Evolutionary conservation across 345 rosid species (phyloP).

Genomic region (Arabidopsis thaliana): DNA sequence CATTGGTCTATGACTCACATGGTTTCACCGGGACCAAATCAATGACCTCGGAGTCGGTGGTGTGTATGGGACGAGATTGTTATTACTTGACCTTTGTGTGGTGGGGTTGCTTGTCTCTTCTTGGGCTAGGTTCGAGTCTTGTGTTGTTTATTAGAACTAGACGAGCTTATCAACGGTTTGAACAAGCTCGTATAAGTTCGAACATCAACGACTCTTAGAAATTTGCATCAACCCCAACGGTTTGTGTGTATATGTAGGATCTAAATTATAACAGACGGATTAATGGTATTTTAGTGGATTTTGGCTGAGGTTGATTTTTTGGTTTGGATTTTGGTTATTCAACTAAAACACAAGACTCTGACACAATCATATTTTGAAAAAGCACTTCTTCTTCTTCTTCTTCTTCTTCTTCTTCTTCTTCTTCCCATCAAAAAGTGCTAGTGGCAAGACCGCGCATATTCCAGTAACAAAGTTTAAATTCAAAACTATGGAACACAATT

Average conservation of each 20-base stretch:
- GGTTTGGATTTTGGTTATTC: not conserved
- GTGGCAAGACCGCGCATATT: too few relatives aligned
- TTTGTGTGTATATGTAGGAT: constrained; percentile 27
- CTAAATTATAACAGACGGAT: constrained; percentile 9
- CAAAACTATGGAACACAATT: too few relatives aligned
- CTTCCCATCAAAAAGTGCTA: too few relatives aligned
- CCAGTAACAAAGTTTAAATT: too few relatives aligned
- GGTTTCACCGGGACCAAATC: constrained; percentile 36
- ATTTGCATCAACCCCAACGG: constrained; percentile 2
- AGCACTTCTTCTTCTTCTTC: too few relatives aligned
- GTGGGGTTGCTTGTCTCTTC: constrained; percentile 87
- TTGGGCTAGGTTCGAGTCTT: constrained; percentile 71
- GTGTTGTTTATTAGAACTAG: constrained; percentile 82
- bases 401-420: too few relatives aligned
- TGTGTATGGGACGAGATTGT: constrained; percentile 85
- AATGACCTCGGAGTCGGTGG: constrained; percentile 28
- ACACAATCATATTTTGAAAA: not conserved
- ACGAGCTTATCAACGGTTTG: constrained; percentile 79
- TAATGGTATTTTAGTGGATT: not conserved
- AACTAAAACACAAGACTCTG: not conserved
- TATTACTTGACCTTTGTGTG: constrained; percentile 78
- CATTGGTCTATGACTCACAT: constrained; percentile 74
- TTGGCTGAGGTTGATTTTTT: not conserved
- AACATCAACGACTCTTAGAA: constrained; percentile 33
- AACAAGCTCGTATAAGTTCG: constrained; percentile 55